Conservation (phyloP, 345 rosid species). For the Hirschfeldia incana region DNA sequence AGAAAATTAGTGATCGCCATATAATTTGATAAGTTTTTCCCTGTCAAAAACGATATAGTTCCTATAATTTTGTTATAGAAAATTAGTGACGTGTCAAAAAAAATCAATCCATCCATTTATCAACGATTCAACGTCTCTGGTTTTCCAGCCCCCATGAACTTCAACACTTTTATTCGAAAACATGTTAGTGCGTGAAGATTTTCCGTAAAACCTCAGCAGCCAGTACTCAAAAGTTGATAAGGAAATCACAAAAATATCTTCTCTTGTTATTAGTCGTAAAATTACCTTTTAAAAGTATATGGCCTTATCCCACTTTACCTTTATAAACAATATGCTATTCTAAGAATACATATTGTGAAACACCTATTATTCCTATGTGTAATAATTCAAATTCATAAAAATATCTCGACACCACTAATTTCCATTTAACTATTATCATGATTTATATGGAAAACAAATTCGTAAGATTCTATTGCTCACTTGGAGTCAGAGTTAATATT, state of each 20-base stretch:
- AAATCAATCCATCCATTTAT: not conserved
- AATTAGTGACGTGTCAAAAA: not conserved
- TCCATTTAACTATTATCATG: not conserved
- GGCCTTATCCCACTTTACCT: conserved; percentile 13
- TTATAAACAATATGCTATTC: not conserved
- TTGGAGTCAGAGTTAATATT: not conserved
- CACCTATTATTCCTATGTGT: not conserved
- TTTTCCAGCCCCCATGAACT: not conserved
- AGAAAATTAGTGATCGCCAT: not conserved
- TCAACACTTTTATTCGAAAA: not conserved
- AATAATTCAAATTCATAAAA: conserved; percentile 4
- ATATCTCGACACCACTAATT: not conserved
- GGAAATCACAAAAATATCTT: not conserved
- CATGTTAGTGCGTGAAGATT: not conserved
- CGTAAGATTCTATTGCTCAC: not conserved
- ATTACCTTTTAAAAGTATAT: not conserved
- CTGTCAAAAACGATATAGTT: too few species aligned
- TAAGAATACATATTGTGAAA: not conserved
- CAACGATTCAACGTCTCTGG: not conserved
- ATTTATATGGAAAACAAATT: not conserved
- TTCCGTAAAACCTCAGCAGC: not conserved
- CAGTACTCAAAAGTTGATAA: not conserved
- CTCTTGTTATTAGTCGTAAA: not conserved
- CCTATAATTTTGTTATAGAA: not conserved
- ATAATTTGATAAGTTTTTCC: too few species aligned